Conservation (phyloP, 768 basidiomycete species). For the Mycena haematopus region DNA sequence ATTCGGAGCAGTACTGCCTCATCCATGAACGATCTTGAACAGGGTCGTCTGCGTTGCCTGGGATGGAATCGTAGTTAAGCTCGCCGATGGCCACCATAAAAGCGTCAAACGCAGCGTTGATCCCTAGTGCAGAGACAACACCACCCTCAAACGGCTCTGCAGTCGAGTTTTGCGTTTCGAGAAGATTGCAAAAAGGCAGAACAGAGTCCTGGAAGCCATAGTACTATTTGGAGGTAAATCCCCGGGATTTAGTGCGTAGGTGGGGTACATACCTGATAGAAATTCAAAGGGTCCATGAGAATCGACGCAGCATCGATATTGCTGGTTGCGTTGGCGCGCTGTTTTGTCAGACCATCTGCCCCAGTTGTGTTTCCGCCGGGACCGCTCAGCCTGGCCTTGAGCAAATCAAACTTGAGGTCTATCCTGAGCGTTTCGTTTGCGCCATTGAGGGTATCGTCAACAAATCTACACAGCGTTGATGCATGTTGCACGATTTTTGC, state of each 20-base stretch:
- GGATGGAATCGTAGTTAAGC: constrained; percentile 53
- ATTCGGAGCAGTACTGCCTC: constrained; percentile 61
- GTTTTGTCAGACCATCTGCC: constrained; percentile 41
- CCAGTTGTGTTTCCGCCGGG: constrained; percentile 48
- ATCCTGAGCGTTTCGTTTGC: constrained; percentile 39
- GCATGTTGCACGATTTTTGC: not conserved
- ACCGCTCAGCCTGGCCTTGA: constrained; percentile 50
- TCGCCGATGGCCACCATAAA: constrained; percentile 51
- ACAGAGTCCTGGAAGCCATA: constrained; percentile 53
- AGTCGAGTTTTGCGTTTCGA: constrained; percentile 53
- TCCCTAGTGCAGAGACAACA: constrained; percentile 41
- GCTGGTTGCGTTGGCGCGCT: constrained; percentile 43
- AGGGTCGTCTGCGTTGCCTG: constrained; percentile 48
- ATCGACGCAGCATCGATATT: constrained; percentile 49
- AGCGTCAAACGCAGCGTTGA: constrained; percentile 44
- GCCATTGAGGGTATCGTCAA: constrained; percentile 44
- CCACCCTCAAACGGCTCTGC: constrained; percentile 44
- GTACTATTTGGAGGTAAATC: constrained; percentile 39
- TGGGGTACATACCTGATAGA: constrained; percentile 48
- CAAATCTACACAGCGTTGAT: constrained; percentile 34
- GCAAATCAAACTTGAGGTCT: constrained; percentile 49
- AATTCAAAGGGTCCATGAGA: constrained; percentile 54
- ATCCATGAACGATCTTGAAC: constrained; percentile 55
- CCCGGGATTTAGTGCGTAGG: not conserved
- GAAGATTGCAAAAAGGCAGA: constrained; percentile 54